Base-by-base conservation (phyloP, 1,139 yeast species). In the Scheffersomyces lignicola region DNA sequence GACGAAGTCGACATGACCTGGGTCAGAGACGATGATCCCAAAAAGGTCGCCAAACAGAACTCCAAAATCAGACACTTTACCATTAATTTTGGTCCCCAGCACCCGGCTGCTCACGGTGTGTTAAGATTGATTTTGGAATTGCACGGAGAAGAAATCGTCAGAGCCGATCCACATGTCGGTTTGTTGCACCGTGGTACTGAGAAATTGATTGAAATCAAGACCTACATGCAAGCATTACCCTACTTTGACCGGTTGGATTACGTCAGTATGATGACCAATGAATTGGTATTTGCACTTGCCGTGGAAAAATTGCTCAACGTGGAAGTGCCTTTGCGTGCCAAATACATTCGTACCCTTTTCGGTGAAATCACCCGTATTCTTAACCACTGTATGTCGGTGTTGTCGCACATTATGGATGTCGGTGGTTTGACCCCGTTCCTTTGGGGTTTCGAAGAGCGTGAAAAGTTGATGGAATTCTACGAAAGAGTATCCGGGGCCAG, bases 401-500 rank as follows among this genome's bases (percentile, higher is more conserved):
- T 84, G 46, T 79, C 95, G 35, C 96, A 87, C 63, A 89, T 92
- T 54, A 86, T 87, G 95, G 96, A 87, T 71, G 95, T 87, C 38
- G 96, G 96, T 69, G 95, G 95, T 21, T 74, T 87, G 62, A 87
- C 96, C 29, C 96, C 96, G 36, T 87, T 87, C 74, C 70, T 87
- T 62, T 87, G 96, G 96, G 95, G 95, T 44, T 84, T 87, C 62
- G 96, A 87, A 69, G 96, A 87, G 63, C 80, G 96, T 64, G 96
- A 86, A 63, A 87, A 87, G 66, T 74, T 87, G 57, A 87, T 87
- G 95, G 96, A 87, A 62, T 87, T 86, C 58, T 87, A 87, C 61
- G 96, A 86, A 67, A 80, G 95, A 58, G 95, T 86, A 24, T 79
- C 88, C 24, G 96, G 96, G 47, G 95, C 96, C 23, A 80, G 96